These are phyloP conservation scores for Kodamaea fukazawae DNA, from an alignment of 805 yeast species.

Conservation along the genomic window DNA sequence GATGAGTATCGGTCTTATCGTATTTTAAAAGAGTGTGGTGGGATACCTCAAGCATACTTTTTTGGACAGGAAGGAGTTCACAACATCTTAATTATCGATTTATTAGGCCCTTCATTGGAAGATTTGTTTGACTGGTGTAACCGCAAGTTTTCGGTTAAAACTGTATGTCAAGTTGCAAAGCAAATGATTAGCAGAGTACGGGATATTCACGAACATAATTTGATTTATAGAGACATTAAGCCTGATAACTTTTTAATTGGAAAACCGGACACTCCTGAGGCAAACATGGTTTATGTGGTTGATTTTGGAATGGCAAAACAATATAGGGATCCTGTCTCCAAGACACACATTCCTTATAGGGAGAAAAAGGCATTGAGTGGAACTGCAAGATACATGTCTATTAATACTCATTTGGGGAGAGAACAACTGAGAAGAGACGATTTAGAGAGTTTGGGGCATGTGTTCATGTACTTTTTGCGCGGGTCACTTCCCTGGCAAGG, in stretches of 20 bases:
- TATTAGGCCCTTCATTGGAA: conserved; percentile 92
- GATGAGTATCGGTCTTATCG: conserved; percentile 97
- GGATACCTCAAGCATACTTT: conserved; percentile 95
- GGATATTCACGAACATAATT: conserved; percentile 81
- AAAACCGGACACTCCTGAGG: conserved; percentile 78
- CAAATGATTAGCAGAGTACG: conserved; percentile 91
- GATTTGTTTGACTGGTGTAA: conserved; percentile 99
- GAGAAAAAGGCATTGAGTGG: conserved; percentile 95
- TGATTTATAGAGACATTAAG: conserved; percentile 94
- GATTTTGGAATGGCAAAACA: conserved; percentile 99
- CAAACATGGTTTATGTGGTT: conserved; percentile 81
- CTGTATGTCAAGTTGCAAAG: conserved; percentile 89
- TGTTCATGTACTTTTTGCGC: conserved; percentile 87
- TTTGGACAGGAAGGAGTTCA: conserved; percentile 98
- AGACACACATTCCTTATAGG: conserved; percentile 93
- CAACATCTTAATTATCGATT: conserved; percentile 89
- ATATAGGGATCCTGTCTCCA: conserved; percentile 94
- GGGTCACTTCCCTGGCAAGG: conserved; percentile 99
- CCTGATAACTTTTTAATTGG: conserved; percentile 97
- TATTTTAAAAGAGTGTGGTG: conserved; percentile 73
- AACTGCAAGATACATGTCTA: conserved; percentile 98
- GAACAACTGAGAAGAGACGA: conserved; percentile 97
- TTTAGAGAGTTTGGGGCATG: conserved; percentile 94
- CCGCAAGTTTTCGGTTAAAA: conserved; percentile 79
- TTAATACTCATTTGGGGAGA: conserved; percentile 94